Conservation (phyloP, 148 eudicot species). For the Rhododendron ferrugineum region DNA sequence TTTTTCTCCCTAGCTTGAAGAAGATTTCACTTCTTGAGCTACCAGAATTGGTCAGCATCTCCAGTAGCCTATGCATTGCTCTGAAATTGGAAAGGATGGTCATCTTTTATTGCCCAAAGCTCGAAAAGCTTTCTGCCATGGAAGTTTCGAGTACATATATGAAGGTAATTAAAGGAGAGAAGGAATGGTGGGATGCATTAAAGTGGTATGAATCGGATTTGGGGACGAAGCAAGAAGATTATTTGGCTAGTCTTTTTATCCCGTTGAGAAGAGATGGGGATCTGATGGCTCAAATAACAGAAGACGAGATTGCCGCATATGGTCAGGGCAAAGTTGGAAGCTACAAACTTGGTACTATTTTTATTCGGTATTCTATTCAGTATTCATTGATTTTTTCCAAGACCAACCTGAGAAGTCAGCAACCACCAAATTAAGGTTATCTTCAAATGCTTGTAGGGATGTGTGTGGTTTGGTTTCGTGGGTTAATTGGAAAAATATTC, state of each 20-base stretch:
- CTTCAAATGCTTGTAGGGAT: too few species aligned
- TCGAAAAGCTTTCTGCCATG: slow-evolving; percentile 1
- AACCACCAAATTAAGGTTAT: too few species aligned
- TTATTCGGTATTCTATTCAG: background rate
- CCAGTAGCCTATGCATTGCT: slow-evolving; percentile 2
- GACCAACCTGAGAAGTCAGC: too few species aligned
- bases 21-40: slow-evolving; percentile 2
- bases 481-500: too few species aligned
- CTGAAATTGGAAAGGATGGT: slow-evolving; percentile 6
- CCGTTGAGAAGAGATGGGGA: background rate
- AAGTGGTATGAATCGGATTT: slow-evolving; percentile 3
- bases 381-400: background rate
- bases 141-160: slow-evolving; percentile 1
- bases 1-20: slow-evolving; percentile 2
- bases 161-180: slow-evolving; percentile 15
- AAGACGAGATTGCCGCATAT: background rate
- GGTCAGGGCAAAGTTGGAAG: background rate
- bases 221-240: background rate
- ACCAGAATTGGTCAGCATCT: slow-evolving; percentile 16
- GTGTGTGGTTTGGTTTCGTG: too few species aligned
- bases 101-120: slow-evolving; percentile 18
- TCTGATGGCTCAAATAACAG: slow-evolving; percentile 3
- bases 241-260: background rate
- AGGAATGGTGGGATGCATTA: slow-evolving; percentile 20
- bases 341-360: background rate